Conservation (phyloP, 371 early-diverging fungal genomes). For the Mortierella sp. region DNA sequence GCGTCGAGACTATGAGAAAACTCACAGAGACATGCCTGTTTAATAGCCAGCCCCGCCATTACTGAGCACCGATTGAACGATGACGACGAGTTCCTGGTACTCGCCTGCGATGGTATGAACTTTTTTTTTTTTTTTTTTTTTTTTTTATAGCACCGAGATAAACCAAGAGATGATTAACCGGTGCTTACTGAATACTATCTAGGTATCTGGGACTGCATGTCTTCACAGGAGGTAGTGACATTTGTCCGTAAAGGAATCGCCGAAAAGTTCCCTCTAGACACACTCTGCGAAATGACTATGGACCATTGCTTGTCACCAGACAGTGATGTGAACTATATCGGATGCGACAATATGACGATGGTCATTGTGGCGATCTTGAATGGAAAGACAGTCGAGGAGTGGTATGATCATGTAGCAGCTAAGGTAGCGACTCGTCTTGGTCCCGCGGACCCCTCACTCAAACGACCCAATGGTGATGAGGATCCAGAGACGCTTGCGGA, state of each 20-base stretch:
- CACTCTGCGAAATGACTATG: constrained; percentile 90
- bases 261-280: constrained; percentile 62
- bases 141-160: no score
- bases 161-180: no score
- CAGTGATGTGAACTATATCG: constrained; percentile 84
- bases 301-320: constrained; percentile 89
- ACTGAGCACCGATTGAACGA: constrained; percentile 66
- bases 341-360: constrained; percentile 99
- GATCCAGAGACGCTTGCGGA: constrained; percentile 34
- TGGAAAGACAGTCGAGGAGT: constrained; percentile 75
- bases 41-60: constrained; percentile 83
- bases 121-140: background rate
- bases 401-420: constrained; percentile 61
- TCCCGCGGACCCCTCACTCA: constrained; percentile 15
- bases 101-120: constrained; percentile 93
- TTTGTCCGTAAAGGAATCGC: constrained; percentile 80
- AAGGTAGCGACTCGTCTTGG: constrained; percentile 30
- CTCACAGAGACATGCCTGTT: background rate
- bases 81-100: constrained; percentile 90
- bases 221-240: constrained; percentile 87
- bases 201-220: constrained; percentile 98
- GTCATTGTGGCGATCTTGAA: constrained; percentile 89
- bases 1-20: background rate
- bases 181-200: background rate
- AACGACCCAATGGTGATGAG: constrained; percentile 45